Evolutionary conservation across 495 filamentous ascomycete genomes (phyloP), one percentile per base, ranked within the genome.

Genomic region (Hypoxylon intermedium): DNA sequence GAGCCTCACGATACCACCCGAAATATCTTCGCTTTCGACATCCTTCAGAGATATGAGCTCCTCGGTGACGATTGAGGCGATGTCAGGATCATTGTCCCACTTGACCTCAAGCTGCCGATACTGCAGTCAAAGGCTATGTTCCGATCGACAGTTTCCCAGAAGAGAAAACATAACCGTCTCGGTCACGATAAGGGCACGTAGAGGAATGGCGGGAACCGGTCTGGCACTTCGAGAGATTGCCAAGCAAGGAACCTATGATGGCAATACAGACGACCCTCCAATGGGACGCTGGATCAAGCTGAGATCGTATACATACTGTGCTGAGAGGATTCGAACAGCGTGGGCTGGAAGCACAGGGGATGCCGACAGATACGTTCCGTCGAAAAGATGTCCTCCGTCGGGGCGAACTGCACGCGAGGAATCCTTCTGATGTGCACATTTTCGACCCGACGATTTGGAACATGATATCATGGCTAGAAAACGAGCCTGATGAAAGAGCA

Each of bases 61-160:
- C 43, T 60, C 62, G 56, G 56, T 60, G 56, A 65, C 56, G 41
- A 42, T 51, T 53, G 34, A 48, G 56, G 51, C 47, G 62, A 60
- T 65, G 62, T 56, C 53, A 49, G 56, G 62, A 65, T 65, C 46
- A 21, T 34, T 56, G 51, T 65, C 41, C 19, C 56, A 65, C 51
- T 46, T 60, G 56, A 48, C 51, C 23, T 49, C n/a, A n/a, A n/a
- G n/a, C n/a, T n/a, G n/a, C n/a, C n/a, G n/a, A n/a, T n/a, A n/a
- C n/a, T n/a, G n/a, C n/a, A n/a, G n/a, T n/a, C n/a, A n/a, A n/a
- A 52, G 48, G 55, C 56, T 55, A 46, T 60, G 61, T 34, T 44
- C 41, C 40, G 12, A 45, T 13, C 50, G 30, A 38, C 45, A 33
- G 52, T 38, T 28, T 6, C 9, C 33, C 47, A 43, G 18, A 12